A percentile compares a stretch with the other conserved stretches of the same genome.
Conservation (phyloP, 495 filamentous ascomycete genomes). For the Penicillium goetzii region DNA sequence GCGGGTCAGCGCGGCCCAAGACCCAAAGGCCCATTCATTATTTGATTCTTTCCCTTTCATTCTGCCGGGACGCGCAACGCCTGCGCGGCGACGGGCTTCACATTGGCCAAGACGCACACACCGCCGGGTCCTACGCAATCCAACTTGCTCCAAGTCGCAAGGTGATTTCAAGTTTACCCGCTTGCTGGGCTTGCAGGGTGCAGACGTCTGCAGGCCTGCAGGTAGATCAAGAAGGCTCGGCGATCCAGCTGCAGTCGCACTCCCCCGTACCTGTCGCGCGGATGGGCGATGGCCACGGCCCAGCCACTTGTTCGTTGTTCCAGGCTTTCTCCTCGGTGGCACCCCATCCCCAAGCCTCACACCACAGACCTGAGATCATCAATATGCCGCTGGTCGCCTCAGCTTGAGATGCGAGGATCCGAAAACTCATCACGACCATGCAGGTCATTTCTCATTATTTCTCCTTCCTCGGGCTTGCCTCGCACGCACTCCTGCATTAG, state of each 20-base stretch:
- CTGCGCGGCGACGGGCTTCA: neutral
- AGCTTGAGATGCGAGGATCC: neutral
- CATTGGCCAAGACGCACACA: slow-evolving; percentile 10
- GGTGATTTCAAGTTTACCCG: slow-evolving; percentile 1
- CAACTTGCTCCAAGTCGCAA: neutral
- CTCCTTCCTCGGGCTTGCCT: slow-evolving; percentile 1
- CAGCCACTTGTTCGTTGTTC: neutral
- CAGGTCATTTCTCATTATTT: neutral
- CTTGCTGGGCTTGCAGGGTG: neutral
- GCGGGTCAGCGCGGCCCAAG: slow-evolving; percentile 18
- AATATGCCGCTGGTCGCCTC: neutral
- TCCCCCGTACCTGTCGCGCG: neutral
- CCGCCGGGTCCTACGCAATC: slow-evolving; percentile 8
- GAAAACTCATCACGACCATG: neutral
- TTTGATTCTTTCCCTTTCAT: slow-evolving; percentile 5
- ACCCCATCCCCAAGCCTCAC: neutral
- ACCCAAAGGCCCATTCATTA: neutral
- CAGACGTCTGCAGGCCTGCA: neutral
- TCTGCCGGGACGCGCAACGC: slow-evolving; percentile 23
- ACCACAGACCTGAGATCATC: neutral
- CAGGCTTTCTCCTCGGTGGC: too few relatives aligned
- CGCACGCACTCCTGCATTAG: slow-evolving; percentile 10
- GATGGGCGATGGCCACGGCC: neutral
- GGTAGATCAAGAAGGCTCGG: slow-evolving; percentile 3
- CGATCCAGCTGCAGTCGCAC: neutral